A percentile compares a stretch with the other conserved stretches of the same genome.
These are phyloP conservation scores for Trichophyton simii DNA, from an alignment of 2,329 filamentous ascomycete genomes.

Conservation along the genomic window DNA sequence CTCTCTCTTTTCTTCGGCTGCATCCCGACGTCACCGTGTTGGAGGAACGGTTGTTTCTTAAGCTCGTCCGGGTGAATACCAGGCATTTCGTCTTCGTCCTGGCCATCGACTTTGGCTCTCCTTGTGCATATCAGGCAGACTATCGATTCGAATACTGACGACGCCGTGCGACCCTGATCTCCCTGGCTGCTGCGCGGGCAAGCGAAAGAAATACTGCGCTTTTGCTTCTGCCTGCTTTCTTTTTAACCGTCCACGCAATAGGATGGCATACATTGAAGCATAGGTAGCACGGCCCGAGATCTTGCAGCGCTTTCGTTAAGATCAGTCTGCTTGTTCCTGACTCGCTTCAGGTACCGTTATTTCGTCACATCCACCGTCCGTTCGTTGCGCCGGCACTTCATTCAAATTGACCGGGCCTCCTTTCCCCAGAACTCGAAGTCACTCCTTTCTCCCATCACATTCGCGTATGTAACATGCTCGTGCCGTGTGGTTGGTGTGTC, in stretches of 20 bases:
- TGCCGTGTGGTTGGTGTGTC: not conserved
- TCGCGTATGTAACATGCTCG: not conserved
- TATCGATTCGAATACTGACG: constrained; percentile 2
- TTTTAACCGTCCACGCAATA: not conserved
- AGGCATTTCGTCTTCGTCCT: not conserved
- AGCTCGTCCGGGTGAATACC: not conserved
- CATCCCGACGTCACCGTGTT: constrained; percentile 1
- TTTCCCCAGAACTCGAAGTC: not conserved
- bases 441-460: not conserved
- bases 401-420: not conserved
- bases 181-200: not conserved
- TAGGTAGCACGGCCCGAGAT: constrained; percentile 4
- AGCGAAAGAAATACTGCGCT: not conserved
- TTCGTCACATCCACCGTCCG: not conserved
- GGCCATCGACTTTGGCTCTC: not conserved
- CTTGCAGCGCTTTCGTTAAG: not conserved
- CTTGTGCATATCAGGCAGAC: not conserved
- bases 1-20: not conserved
- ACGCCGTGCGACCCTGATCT: not conserved
- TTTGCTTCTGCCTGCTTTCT: not conserved
- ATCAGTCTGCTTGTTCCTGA: not conserved
- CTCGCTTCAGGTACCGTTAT: not conserved
- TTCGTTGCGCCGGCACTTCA: not conserved
- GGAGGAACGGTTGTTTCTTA: not conserved
- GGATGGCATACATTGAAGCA: not conserved